Evolutionary conservation across 2,329 filamentous ascomycete species (phyloP), one percentile per base, ranked within the genome.

Genomic region (Phoma sp.): DNA sequence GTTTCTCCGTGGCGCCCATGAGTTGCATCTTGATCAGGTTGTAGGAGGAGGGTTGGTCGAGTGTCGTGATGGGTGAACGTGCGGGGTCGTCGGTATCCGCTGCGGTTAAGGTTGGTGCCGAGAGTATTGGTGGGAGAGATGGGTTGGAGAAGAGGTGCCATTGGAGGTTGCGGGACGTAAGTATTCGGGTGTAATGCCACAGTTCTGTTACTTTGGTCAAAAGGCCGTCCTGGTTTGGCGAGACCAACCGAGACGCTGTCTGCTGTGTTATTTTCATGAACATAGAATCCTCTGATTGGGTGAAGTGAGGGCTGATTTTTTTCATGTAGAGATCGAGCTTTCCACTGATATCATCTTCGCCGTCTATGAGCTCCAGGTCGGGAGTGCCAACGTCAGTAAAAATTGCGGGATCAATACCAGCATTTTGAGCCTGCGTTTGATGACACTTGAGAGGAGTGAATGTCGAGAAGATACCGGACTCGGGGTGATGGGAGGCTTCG

Each of bases 301-400:
- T 76, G 57, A 81, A 80, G 36, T 71, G 73, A 1, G 74, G 61
- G 2, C 74, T 75, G 35, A 79, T 76, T 60, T 78, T 79, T 59
- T 81, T 81, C 44, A 83, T 78, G 62, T 84, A 85, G 35, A 76
- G 67, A 52, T 84, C 82, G 23, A 85, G 62, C 64, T 83, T 84
- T 7, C 75, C 77, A 18, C 76, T 75, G 29, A 84, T 69, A 51
- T 82, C 79, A 50, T 83, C 80, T 46, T 83, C 81, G 22, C 73
- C 74, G 53, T 83, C 79, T 25, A 83, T 73, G 47, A 83, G 73
- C 54, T 81, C 77, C 10, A 83, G 62, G 45, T 79, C 62, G 4
- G 65, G 58, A 3, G 64, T 57, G n/a, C 60, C 32, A 14, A 65
- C 14, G 13, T 63, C 44, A n/a, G 62, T 59, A 36, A 75, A 65